Base-by-base conservation (phyloP, 306 rosid species). In the Dalbergia cultrata region DNA sequence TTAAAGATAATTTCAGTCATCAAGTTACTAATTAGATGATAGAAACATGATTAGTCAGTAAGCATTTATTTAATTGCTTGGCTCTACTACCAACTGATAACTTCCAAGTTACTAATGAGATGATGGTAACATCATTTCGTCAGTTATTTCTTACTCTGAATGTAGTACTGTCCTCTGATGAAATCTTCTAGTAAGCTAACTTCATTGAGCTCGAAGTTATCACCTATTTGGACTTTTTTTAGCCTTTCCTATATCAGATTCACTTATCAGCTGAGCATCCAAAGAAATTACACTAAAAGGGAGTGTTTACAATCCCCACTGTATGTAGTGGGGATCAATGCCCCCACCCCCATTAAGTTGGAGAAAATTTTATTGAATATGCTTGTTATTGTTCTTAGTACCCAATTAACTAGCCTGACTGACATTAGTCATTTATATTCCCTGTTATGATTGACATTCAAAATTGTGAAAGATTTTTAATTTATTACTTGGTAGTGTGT, bases 371-470 rank as follows among this genome's bases (percentile, higher is more conserved):
- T n/a, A n/a, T n/a, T n/a, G n/a, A n/a, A n/a, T n/a, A n/a, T n/a
- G n/a, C n/a, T n/a, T n/a, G n/a, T n/a, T n/a, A n/a, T n/a, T n/a
- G n/a, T n/a, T n/a, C n/a, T n/a, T n/a, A n/a, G n/a, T n/a, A n/a
- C n/a, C n/a, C n/a, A n/a, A n/a, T n/a, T n/a, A n/a, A n/a, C n/a
- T n/a, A n/a, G n/a, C n/a, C n/a, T 56, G 16, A 33, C 44, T 52
- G 74, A n/a, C 60, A 59, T 66, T 78, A 43, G 62, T 66, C 72
- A 62, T 16, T 68, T 52, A 64, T 39, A 78, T 70, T 82, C 56
- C 66, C 74, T 19, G 21, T 39, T 21, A 67, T 47, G 74, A 35
- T 63, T 82, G 89, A 53, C 67, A 63, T 79, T 19, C 74, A 57
- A 74, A 69, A 52, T 34, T 0, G 7, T n/a, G n/a, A n/a, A 7